Evolutionary conservation across 495 filamentous ascomycete species (phyloP).

Genomic region (Hypoxylon rickii): DNA sequence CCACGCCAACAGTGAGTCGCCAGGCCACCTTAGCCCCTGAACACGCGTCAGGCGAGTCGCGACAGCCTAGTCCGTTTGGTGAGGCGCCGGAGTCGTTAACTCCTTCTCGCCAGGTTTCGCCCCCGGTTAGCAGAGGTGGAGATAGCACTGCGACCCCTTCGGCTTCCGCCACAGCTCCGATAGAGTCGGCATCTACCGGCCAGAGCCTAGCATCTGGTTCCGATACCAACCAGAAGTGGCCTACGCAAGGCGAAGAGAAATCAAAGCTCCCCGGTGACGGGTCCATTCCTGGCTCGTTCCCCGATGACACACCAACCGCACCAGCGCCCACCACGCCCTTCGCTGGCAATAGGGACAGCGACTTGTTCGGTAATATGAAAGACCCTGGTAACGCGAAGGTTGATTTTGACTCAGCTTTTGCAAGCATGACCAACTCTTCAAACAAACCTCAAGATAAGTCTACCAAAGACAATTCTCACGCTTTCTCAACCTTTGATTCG

Average conservation of each 20-base stretch:
- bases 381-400: slow-evolving; percentile 67
- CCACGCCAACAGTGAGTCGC: slow-evolving; percentile 59
- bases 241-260: slow-evolving; percentile 32
- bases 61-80: slow-evolving; percentile 73
- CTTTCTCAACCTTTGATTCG: slow-evolving; percentile 55
- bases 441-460: slow-evolving; percentile 36
- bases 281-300: slow-evolving; percentile 63
- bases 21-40: slow-evolving; percentile 58
- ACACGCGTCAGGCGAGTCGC: slow-evolving; percentile 66
- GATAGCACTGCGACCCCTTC: slow-evolving; percentile 43
- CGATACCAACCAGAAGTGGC: slow-evolving; percentile 35
- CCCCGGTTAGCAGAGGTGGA: slow-evolving; percentile 75
- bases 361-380: slow-evolving; percentile 60
- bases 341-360: slow-evolving; percentile 40
- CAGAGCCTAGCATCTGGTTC: slow-evolving; percentile 43
- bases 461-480: slow-evolving; percentile 38
- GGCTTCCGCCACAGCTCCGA: slow-evolving; percentile 41
- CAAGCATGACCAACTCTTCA: slow-evolving; percentile 55
- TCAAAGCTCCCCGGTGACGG: slow-evolving; percentile 30
- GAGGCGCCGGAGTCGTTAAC: slow-evolving; percentile 68
- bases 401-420: slow-evolving; percentile 78
- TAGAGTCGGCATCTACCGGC: slow-evolving; percentile 40
- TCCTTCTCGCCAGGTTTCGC: slow-evolving; percentile 79
- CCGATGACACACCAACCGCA: slow-evolving; percentile 55
- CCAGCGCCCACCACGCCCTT: slow-evolving; percentile 50